Evolutionary conservation across 805 yeast genomes (phyloP).

Genomic region (Alloascoidea hylecoeti): DNA sequence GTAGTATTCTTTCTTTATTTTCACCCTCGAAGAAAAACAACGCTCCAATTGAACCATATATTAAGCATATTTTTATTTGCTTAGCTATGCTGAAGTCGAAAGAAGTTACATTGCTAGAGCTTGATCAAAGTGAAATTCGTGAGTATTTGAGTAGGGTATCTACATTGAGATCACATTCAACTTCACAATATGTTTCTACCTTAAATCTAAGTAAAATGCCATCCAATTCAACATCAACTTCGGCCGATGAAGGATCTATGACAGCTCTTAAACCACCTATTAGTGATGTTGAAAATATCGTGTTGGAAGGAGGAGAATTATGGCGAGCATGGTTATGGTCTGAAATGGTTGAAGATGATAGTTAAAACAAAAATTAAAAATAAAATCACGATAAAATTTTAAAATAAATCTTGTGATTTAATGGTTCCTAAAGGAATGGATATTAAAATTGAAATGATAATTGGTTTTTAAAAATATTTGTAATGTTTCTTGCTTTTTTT

Average conservation of each 20-base stretch:
- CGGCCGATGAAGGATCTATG: conserved; percentile 8
- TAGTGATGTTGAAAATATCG: conserved; percentile 59
- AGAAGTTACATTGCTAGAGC: conserved; percentile 65
- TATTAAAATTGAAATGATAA: too few relatives aligned
- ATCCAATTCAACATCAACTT: conserved; percentile 4
- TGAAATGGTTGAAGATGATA: conserved; percentile 31
- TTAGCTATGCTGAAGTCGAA: conserved; percentile 71
- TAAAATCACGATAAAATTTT: too few relatives aligned
- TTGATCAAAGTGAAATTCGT: conserved; percentile 81
- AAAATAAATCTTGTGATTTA: too few relatives aligned
- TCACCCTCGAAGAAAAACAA: background rate
- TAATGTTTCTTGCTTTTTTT: too few relatives aligned
- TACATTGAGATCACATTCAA: conserved; percentile 14
- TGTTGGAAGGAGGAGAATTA: conserved; percentile 70
- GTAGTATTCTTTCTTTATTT: background rate
- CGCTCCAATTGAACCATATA: conserved; percentile 25
- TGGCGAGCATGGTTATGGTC: conserved; percentile 76
- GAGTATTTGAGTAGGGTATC: conserved; percentile 46
- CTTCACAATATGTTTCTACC: conserved; percentile 4
- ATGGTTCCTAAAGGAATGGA: too few relatives aligned
- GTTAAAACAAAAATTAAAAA: too few relatives aligned
- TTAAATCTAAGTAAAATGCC: conserved; percentile 7
- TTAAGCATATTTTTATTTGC: conserved; percentile 61
- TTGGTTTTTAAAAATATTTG: too few relatives aligned
- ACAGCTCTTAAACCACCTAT: conserved; percentile 27